These are phyloP conservation scores for Pilaira anomala DNA, from an alignment of 192 early-diverging fungal genomes.

Conservation along the genomic window DNA sequence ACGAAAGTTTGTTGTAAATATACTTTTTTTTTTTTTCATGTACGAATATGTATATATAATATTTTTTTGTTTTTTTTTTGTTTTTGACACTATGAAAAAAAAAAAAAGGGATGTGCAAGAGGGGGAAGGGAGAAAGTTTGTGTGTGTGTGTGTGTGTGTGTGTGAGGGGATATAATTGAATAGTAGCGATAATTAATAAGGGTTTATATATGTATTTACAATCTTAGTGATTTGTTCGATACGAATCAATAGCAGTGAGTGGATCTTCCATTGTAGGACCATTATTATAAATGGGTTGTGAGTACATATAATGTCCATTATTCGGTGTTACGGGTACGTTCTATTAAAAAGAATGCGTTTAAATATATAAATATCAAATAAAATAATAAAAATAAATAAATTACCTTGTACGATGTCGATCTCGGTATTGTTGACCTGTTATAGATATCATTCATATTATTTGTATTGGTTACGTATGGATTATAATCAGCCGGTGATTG, in stretches of 20 bases:
- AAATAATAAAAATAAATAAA: background rate
- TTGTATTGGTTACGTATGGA: background rate
- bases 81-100: too few relatives aligned
- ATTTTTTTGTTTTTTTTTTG: too few relatives aligned
- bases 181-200: background rate
- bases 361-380: background rate
- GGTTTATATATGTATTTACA: background rate
- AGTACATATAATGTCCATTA: background rate
- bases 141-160: too few relatives aligned
- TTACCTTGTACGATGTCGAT: background rate
- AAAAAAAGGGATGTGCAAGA: too few relatives aligned
- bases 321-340: background rate
- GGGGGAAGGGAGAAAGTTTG: background rate
- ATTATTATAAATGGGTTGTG: background rate
- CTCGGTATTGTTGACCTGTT: background rate
- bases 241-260: slow-evolving; percentile 2
- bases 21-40: too few relatives aligned
- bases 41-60: too few relatives aligned
- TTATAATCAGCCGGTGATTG: background rate
- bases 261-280: slow-evolving; percentile 11
- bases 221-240: slow-evolving; percentile 8
- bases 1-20: background rate
- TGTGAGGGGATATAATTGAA: background rate
- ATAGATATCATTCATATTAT: too few relatives aligned
- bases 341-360: background rate